Conservation (phyloP, 1,139 yeast species). For the Saccharomyces hybrid region DNA sequence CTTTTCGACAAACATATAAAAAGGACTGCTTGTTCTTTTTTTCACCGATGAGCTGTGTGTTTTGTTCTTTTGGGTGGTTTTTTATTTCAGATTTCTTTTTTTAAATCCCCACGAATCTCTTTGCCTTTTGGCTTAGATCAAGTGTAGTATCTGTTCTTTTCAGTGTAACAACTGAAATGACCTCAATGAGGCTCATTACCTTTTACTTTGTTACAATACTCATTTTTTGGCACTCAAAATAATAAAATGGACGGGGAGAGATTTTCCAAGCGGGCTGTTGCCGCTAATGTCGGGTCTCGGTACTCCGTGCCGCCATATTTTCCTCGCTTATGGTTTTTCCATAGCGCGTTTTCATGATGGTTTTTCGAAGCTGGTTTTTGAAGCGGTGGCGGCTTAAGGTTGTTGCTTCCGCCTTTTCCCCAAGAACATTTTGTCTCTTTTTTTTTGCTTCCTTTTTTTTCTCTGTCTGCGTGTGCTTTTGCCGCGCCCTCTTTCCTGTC, state of each 20-base stretch:
- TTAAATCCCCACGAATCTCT: slow-evolving; percentile 53
- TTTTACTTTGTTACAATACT: slow-evolving; percentile 31
- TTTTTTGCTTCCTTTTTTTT: background rate
- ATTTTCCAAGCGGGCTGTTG: background rate
- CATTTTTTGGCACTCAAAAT: slow-evolving; percentile 26
- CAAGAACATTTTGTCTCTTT: background rate
- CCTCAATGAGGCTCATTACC: slow-evolving; percentile 76
- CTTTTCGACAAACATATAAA: background rate
- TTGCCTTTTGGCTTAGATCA: slow-evolving; percentile 99
- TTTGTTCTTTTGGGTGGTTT: background rate
- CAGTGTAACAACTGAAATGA: slow-evolving; percentile 99
- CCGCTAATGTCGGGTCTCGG: background rate
- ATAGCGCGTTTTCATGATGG: background rate
- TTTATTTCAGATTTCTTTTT: slow-evolving; percentile 4
- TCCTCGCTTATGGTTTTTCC: background rate
- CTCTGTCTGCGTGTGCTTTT: background rate
- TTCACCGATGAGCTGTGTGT: background rate
- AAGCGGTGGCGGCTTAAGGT: background rate
- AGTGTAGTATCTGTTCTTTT: slow-evolving; percentile 99
- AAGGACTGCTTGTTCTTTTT: background rate
- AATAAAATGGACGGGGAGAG: slow-evolving; percentile 4
- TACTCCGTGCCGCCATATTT: slow-evolving; percentile 11
- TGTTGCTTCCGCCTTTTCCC: too few relatives aligned
- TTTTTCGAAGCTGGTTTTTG: background rate
- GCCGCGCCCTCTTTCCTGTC: background rate